A percentile compares a stretch with the other conserved stretches of the same genome.
These are phyloP conservation scores for Chlorella sp. DNA, from an alignment of 139 green algal genomes.

Conservation along the genomic window DNA sequence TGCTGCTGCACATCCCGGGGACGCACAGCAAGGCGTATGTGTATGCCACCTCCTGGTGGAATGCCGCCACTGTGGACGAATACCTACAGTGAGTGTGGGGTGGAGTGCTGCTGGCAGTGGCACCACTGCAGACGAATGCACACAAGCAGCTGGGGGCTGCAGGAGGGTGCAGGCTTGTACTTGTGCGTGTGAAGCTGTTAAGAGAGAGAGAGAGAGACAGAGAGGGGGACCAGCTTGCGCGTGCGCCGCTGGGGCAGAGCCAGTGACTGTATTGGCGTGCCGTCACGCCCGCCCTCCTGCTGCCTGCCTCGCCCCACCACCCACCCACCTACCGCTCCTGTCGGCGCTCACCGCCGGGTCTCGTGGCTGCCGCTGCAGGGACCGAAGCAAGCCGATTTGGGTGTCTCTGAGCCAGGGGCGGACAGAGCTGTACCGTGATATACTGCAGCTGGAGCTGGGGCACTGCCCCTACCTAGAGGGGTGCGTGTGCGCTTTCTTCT, in stretches of 20 bases:
- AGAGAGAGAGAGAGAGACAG: too few species aligned
- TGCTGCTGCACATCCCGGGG: conserved; percentile 56
- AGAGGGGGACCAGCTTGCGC: too few species aligned
- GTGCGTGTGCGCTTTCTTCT: conserved; percentile 25
- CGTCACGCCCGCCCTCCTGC: not conserved
- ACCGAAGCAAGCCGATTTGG: conserved; percentile 87
- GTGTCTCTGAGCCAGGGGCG: conserved; percentile 74
- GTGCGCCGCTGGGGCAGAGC: not conserved
- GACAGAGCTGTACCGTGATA: conserved; percentile 86
- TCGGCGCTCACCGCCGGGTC: not conserved
- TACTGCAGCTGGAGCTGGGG: conserved; percentile 78
- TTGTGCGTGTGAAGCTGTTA: too few species aligned
- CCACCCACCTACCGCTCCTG: not conserved
- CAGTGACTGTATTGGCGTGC: not conserved
- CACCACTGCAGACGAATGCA: not conserved
- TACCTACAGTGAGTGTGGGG: conserved; percentile 47
- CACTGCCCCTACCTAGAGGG: conserved; percentile 64
- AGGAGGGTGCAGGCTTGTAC: too few species aligned
- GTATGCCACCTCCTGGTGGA: conserved; percentile 96
- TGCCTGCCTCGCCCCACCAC: not conserved
- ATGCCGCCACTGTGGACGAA: conserved; percentile 57
- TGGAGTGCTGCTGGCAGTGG: not conserved
- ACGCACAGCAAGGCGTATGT: conserved; percentile 71
- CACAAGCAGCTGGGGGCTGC: too few species aligned
- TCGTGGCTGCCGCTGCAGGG: conserved; percentile 33